Percentiles rank a stretch among this genome's conserved stretches.
These are phyloP conservation scores for Lipomyces anomalus DNA, from an alignment of 805 yeast genomes.

Conservation along the genomic window DNA sequence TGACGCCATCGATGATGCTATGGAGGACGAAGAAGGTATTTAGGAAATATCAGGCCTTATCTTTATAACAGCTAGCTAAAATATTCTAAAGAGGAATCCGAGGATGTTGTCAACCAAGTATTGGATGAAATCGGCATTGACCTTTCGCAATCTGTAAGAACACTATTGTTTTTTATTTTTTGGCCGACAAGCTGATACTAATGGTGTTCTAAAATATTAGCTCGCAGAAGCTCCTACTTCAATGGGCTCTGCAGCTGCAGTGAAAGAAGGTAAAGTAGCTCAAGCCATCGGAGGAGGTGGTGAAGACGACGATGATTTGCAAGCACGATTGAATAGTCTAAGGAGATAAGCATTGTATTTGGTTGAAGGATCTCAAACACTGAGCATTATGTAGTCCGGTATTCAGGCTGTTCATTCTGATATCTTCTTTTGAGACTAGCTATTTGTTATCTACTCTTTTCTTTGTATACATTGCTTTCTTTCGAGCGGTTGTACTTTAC, in stretches of 20 bases:
- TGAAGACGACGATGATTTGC: constrained; percentile 67
- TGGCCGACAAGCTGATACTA: not conserved
- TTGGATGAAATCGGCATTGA: constrained; percentile 95
- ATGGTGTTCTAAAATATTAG: constrained; percentile 7
- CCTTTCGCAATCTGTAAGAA: constrained; percentile 42
- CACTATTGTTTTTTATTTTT: not conserved
- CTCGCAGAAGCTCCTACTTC: constrained; percentile 41
- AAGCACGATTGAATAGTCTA: constrained; percentile 71
- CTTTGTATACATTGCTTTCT: too few species aligned
- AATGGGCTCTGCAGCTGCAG: constrained; percentile 24
- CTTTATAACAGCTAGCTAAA: not conserved
- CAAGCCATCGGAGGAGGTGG: constrained; percentile 44
- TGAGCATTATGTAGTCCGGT: too few species aligned
- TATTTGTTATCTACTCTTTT: too few species aligned
- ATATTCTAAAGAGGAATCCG: constrained; percentile 24
- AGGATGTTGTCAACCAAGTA: constrained; percentile 62
- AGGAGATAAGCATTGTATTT: constrained; percentile 34
- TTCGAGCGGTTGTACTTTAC: too few species aligned
- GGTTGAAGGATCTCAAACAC: too few species aligned
- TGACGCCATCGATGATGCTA: constrained; percentile 93
- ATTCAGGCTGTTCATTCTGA: too few species aligned
- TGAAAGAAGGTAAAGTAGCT: constrained; percentile 40
- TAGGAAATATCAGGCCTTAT: too few species aligned
- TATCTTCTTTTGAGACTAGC: too few species aligned
- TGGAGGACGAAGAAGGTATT: constrained; percentile 76